Percentiles rank a stretch among this genome's conserved stretches.
These are phyloP conservation scores for Physcomitrium patens DNA, from an alignment of 225 moss, liverwort and hornwort genomes.

Conservation along the genomic window DNA sequence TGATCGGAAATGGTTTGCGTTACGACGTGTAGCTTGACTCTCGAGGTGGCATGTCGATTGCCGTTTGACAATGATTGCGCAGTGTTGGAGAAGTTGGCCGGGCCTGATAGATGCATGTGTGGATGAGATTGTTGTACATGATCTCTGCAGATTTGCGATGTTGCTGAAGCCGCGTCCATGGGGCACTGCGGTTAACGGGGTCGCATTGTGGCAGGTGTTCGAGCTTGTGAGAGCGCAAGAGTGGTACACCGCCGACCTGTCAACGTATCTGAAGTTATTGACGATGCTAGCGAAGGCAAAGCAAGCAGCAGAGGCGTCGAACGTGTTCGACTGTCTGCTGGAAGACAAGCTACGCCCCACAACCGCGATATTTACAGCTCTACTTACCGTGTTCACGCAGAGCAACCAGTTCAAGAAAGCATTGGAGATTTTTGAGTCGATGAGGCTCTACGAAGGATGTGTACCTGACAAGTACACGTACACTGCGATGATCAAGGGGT, in stretches of 20 bases:
- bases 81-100: neutral
- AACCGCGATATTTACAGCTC: constrained; percentile 62
- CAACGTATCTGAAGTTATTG: constrained; percentile 71
- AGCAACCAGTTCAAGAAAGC: constrained; percentile 50
- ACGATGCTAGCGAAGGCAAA: constrained; percentile 67
- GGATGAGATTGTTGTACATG: neutral
- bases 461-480: constrained; percentile 79
- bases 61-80: neutral
- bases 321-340: constrained; percentile 52
- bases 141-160: neutral
- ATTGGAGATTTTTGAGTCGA: constrained; percentile 58
- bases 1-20: neutral
- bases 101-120: neutral
- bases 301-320: constrained; percentile 56
- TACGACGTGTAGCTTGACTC: neutral
- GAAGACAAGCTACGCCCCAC: constrained; percentile 68
- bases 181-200: neutral
- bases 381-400: constrained; percentile 61
- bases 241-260: constrained; percentile 73
- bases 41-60: neutral
- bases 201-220: constrained; percentile 52
- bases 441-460: constrained; percentile 62
- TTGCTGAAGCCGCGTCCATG: neutral
- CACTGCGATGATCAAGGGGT: constrained; percentile 80
- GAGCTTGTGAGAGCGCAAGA: constrained; percentile 74